A percentile compares a stretch with the other conserved stretches of the same genome.
phyloP scores from a whole-genome alignment of 192 early-diverging fungal species.

The Backusella australiensis region DNA sequence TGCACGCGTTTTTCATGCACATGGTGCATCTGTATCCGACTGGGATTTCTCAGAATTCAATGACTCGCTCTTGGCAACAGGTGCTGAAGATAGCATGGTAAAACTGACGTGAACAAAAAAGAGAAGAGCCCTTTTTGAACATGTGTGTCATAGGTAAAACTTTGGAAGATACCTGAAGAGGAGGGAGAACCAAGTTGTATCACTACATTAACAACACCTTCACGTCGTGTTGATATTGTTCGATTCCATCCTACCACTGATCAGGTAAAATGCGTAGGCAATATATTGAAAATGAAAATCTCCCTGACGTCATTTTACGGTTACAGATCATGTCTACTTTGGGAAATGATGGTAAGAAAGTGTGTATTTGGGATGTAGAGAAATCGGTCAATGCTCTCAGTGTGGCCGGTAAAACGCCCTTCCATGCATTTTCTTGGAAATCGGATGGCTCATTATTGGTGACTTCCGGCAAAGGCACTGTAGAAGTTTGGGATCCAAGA shows the following conservation, averaged over 20 bases:
- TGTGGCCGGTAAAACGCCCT: constrained; percentile 16
- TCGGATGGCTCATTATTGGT: constrained; percentile 52
- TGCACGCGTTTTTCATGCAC: constrained; percentile 39
- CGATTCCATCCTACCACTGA: constrained; percentile 48
- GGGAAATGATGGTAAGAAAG: constrained; percentile 38
- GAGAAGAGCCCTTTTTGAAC: neutral
- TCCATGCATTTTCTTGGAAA: constrained; percentile 63
- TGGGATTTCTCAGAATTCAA: constrained; percentile 51
- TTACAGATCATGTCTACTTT: constrained; percentile 45
- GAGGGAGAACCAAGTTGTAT: constrained; percentile 17
- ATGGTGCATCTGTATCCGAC: constrained; percentile 40
- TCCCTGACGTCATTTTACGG: neutral
- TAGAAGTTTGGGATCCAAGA: constrained; percentile 65
- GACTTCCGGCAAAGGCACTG: constrained; percentile 53
- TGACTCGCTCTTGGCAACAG: constrained; percentile 38
- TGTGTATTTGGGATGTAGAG: constrained; percentile 51
- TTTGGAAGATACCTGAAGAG: constrained; percentile 39
- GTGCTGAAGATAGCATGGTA: constrained; percentile 47
- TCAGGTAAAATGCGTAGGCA: constrained; percentile 29
- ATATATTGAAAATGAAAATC: neutral
- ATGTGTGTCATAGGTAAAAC: constrained; percentile 37
- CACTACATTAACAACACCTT: constrained; percentile 33
- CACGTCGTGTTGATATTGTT: constrained; percentile 38
- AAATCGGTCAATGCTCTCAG: constrained; percentile 20
- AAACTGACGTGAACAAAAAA: neutral